Base-by-base conservation (phyloP, 495 filamentous ascomycete genomes). In the Penicillium subrubescens region DNA sequence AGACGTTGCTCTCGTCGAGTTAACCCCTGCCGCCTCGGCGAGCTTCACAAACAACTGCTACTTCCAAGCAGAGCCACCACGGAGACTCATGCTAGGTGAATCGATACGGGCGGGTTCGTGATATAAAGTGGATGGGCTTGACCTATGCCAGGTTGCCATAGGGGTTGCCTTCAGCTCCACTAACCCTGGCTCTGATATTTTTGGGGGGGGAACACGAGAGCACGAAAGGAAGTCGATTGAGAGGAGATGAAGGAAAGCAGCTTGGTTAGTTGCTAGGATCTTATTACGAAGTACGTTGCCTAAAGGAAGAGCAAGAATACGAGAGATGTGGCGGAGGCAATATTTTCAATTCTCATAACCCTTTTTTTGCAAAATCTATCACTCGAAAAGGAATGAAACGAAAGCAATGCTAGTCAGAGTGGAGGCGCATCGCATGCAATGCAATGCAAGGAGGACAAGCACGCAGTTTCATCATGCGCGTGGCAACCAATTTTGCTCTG, bases 291-390 rank as follows among this genome's bases (percentile, higher is more conserved):
- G 15, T 41, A 46, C 44, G 44, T 21, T 19, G n/a, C 41, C 2
- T n/a, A 44, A 44, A 7, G n/a, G 2, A 3, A 10, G 17, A 14
- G 35, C 10, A 21, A 19, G 7, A 21, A 44, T 44, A 44, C 43
- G 14, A 48, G 8, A 48, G 44, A 48, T 10, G 10, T 48, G 8
- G 44, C 2, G 10, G 44, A 48, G 44, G 44, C 44, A 48, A 48
- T 48, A 25, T 23, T 71, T 75, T 75, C 61, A 71, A 75, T 80
- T 78, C 69, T 74, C 77, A 74, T 79, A 73, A 77, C 74, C 74
- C 70, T 73, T 73, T 74, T 72, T 79, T 58, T 58, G 73, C 73
- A 80, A 71, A 73, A 60, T 81, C 67, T 80, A 82, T 81, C 71
- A 80, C 75, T 75, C 65, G 64, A 76, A 77, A 77, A 72, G 73